Evolutionary conservation across 306 rosid species (phyloP).

Genomic region (Geum urbanum): DNA sequence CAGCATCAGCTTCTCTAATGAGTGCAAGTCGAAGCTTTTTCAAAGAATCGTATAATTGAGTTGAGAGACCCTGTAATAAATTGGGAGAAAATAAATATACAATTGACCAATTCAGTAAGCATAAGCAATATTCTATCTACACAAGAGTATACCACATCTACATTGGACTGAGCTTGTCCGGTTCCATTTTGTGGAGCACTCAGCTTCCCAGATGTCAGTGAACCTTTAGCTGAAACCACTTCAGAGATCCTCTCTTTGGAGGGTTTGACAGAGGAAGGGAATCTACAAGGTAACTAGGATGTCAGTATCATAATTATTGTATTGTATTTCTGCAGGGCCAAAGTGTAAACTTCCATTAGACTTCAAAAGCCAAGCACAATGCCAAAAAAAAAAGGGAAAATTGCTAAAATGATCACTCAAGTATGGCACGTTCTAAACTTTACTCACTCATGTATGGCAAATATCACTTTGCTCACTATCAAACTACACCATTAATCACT

Average conservation of each 20-base stretch:
- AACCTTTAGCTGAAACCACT: conserved; percentile 59
- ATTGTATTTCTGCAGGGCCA: conserved; percentile 21
- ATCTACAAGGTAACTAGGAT: conserved; percentile 37
- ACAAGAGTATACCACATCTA: conserved; percentile 50
- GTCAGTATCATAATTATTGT: conserved; percentile 11
- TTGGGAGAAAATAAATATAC: conserved; percentile 4
- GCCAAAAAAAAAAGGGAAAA: not conserved
- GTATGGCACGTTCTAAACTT: too few species aligned
- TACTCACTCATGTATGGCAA: too few species aligned
- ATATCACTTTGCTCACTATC: too few species aligned
- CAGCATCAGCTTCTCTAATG: conserved; percentile 65
- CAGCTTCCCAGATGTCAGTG: conserved; percentile 49
- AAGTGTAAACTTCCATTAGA: conserved; percentile 2
- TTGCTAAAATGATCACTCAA: too few species aligned
- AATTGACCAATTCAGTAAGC: not conserved
- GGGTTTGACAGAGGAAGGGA: conserved; percentile 55
- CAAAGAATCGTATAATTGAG: conserved; percentile 63
- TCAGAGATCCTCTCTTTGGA: conserved; percentile 50
- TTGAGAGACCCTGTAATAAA: conserved; percentile 59
- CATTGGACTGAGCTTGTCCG: conserved; percentile 49
- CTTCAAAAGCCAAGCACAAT: conserved; percentile 5
- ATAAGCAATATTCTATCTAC: not conserved
- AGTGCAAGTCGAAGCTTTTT: conserved; percentile 62
- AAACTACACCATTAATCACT: too few species aligned
- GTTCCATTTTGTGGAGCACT: conserved; percentile 36